Conservation (phyloP, 352 stramenopile genomes). For the Globisporangium nodosum region DNA sequence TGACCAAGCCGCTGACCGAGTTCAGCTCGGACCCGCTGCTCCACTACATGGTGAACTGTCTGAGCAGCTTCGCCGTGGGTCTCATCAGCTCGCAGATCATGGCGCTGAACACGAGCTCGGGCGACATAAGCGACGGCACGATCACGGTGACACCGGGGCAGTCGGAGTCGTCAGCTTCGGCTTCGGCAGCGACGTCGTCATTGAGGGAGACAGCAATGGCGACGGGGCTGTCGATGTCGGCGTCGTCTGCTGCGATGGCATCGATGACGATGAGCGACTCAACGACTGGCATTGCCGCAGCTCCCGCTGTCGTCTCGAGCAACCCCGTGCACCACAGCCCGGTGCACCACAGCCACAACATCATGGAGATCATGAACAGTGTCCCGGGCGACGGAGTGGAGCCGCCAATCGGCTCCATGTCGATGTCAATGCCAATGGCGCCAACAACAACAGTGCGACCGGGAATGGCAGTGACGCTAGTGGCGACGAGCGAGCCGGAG, state of each 20-base stretch:
- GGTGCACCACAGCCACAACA: background rate
- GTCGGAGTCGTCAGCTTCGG: background rate
- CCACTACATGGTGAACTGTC: conserved; percentile 65
- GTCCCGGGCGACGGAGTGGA: background rate
- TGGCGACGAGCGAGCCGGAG: conserved; percentile 2
- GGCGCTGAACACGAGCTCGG: conserved; percentile 26
- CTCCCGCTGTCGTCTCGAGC: background rate
- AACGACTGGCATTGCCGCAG: background rate
- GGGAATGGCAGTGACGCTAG: no score
- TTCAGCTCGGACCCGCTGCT: conserved; percentile 50
- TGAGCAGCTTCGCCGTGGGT: conserved; percentile 57
- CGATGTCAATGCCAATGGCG: background rate
- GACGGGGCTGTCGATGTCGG: background rate
- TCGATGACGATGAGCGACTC: background rate
- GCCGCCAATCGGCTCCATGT: background rate
- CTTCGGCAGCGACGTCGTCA: background rate
- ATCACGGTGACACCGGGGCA: conserved; percentile 20
- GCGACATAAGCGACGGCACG: conserved; percentile 9
- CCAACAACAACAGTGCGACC: background rate
- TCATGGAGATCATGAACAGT: background rate
- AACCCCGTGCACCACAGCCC: background rate
- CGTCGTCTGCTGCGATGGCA: background rate
- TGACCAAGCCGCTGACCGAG: conserved; percentile 62
- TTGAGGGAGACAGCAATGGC: background rate
- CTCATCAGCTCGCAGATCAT: conserved; percentile 59